These are phyloP conservation scores for Trichocladium uniseriatum DNA, from an alignment of 495 filamentous ascomycete genomes.

Conservation along the genomic window DNA sequence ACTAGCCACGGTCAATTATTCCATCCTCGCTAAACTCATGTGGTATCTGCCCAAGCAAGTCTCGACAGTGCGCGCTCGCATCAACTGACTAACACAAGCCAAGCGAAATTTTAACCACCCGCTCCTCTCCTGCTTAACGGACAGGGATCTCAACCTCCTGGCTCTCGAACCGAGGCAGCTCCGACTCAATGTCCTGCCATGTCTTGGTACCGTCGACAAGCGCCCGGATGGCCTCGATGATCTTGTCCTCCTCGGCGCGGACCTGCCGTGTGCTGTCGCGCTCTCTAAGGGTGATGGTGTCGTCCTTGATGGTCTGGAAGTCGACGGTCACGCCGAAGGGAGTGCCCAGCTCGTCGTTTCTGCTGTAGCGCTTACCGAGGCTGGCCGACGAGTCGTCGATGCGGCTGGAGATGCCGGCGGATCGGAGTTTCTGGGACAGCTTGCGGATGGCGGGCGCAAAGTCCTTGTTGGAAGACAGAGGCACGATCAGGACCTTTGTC, in stretches of 20 bases:
- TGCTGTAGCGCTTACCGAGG: constrained; percentile 66
- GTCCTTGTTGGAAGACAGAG: constrained; percentile 51
- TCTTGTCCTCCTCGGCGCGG: constrained; percentile 51
- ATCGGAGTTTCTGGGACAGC: constrained; percentile 51
- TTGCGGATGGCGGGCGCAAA: constrained; percentile 50
- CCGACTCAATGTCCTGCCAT: constrained; percentile 51
- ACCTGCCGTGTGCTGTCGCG: constrained; percentile 66
- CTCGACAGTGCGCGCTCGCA: background rate
- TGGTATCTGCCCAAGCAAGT: background rate
- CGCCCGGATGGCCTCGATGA: constrained; percentile 52
- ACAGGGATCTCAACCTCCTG: constrained; percentile 39
- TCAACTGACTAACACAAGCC: background rate
- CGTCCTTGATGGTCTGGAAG: constrained; percentile 67
- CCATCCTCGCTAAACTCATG: background rate
- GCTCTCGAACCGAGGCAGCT: constrained; percentile 52
- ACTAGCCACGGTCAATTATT: background rate
- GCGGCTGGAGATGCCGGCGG: constrained; percentile 50
- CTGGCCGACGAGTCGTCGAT: constrained; percentile 60
- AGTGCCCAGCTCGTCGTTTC: constrained; percentile 67
- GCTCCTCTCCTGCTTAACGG: constrained; percentile 3
- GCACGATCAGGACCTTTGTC: constrained; percentile 68
- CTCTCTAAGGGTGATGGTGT: constrained; percentile 61
- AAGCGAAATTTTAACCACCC: background rate
- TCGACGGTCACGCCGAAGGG: constrained; percentile 63
- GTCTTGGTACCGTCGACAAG: constrained; percentile 49